Evolutionary conservation across 148 eudicot genomes (phyloP), one percentile per base, ranked within the genome.

Genomic region (Heliamphora exappendiculata): DNA sequence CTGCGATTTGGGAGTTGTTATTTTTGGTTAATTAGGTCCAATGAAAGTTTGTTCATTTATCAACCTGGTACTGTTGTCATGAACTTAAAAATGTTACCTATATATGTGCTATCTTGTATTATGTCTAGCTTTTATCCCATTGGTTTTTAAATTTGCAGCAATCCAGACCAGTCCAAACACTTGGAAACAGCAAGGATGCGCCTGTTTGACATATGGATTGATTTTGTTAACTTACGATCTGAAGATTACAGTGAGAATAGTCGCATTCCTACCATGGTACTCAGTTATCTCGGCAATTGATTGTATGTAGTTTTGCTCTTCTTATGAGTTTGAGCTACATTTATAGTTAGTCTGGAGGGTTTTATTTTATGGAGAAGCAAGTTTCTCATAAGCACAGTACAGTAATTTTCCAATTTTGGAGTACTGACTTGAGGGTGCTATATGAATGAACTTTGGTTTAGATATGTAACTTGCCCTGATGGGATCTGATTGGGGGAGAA

Each of bases 101-200:
- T 51, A 6, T 70, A 47, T 57, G 28, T 80, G 47, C 50, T 14
- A 34, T 59, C 28, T 20, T 68, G 53, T 17, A 33, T 58, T 39
- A n/a, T 53, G 59, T 45, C 66, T 37, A 66, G 13, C 62, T 26
- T 49, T 70, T 58, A 78, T 65, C 22, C 33, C 67, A 50, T 50
- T 58, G 16, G 11, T 59, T 58, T 55, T 76, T 45, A 19, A 41
- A 4, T 80, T 80, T 82, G 74, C 91, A 95, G 98, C 90, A 95
- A 95, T 82, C 98, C 98, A 59, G 98, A 92, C 59, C 98, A 95
- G 80, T 95, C 98, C 29, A 95, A 95, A 77, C 98, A 95, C 88
- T 86, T 95, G 89, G 97, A 95, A 87, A 95, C 98, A 39, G 98
- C 98, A 80, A 85, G 88, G 79, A 95, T 95, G 98, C 93, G 89